Conservation (phyloP, 2,329 filamentous ascomycete species). For the Rugonectria rugulosa region DNA sequence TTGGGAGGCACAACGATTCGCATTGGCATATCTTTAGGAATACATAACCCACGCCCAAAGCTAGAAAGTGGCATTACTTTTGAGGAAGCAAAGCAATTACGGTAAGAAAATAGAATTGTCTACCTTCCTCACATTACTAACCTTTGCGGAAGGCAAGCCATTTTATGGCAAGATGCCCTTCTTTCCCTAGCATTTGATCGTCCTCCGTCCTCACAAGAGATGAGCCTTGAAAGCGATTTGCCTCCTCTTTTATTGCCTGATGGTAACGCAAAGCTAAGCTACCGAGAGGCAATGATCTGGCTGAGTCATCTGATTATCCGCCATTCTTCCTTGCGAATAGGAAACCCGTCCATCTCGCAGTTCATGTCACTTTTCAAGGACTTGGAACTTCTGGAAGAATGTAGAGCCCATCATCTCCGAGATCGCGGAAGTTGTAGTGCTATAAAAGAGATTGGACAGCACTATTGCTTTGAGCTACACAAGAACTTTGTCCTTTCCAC, state of each 20-base stretch:
- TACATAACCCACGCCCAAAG: constrained; percentile 17
- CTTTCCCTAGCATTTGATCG: constrained; percentile 29
- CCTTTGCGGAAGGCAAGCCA: constrained; percentile 11
- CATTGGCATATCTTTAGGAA: constrained; percentile 22
- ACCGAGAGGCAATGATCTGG: constrained; percentile 30
- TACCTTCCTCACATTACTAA: neutral
- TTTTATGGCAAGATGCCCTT: constrained; percentile 31
- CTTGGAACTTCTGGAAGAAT: neutral
- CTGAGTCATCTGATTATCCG: constrained; percentile 18
- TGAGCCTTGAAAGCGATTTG: constrained; percentile 20
- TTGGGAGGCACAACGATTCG: constrained; percentile 27
- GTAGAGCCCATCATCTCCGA: neutral
- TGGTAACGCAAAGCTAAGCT: neutral
- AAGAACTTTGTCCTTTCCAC: constrained; percentile 22
- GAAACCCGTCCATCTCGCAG: neutral
- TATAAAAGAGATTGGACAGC: constrained; percentile 25
- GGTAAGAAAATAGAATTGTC: neutral
- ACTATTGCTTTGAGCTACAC: constrained; percentile 21
- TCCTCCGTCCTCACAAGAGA: constrained; percentile 22
- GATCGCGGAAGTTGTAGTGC: constrained; percentile 1
- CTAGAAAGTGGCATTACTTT: no score
- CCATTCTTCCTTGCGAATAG: neutral
- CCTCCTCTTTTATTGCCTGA: neutral
- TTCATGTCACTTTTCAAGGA: constrained; percentile 1
- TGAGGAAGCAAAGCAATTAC: constrained; percentile 17